Evolutionary conservation across 2,329 filamentous ascomycete species (phyloP).

Genomic region (Microthyrium microscopicum): DNA sequence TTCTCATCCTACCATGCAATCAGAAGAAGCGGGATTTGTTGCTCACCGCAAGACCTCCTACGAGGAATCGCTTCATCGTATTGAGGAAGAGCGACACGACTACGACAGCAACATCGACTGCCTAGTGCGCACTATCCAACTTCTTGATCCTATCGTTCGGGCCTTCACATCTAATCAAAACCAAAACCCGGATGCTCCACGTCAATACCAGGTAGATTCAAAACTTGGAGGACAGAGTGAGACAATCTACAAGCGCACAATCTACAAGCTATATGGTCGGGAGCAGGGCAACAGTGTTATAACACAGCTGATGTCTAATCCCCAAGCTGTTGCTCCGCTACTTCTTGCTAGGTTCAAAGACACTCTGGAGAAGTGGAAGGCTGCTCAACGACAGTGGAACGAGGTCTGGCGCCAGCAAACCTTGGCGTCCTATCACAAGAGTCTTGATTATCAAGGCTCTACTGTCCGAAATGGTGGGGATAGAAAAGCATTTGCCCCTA

Average conservation of each 20-base stretch:
- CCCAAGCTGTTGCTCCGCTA: constrained; percentile 75
- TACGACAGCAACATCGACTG: constrained; percentile 98
- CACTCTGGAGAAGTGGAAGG: constrained; percentile 95
- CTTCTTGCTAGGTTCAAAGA: constrained; percentile 81
- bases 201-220: constrained; percentile 60
- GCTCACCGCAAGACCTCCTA: constrained; percentile 93
- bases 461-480: constrained; percentile 75
- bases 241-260: constrained; percentile 89
- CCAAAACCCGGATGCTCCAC: constrained; percentile 54
- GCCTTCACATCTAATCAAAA: constrained; percentile 30
- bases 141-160: constrained; percentile 85
- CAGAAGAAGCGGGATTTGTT: constrained; percentile 93
- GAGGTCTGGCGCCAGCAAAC: constrained; percentile 97
- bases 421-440: constrained; percentile 86
- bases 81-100: constrained; percentile 95
- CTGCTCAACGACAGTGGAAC: constrained; percentile 93
- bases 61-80: constrained; percentile 85
- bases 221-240: constrained; percentile 85
- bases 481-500: constrained; percentile 80
- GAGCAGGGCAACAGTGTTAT: constrained; percentile 76
- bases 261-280: constrained; percentile 90
- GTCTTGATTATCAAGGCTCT: constrained; percentile 90
- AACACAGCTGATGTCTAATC: constrained; percentile 67
- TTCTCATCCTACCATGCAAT: constrained; percentile 96
- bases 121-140: constrained; percentile 84